Percentiles rank a stretch among this genome's conserved stretches.
phyloP scores from a whole-genome alignment of 129 eudicot genomes.

The Pittosporum tobira region DNA sequence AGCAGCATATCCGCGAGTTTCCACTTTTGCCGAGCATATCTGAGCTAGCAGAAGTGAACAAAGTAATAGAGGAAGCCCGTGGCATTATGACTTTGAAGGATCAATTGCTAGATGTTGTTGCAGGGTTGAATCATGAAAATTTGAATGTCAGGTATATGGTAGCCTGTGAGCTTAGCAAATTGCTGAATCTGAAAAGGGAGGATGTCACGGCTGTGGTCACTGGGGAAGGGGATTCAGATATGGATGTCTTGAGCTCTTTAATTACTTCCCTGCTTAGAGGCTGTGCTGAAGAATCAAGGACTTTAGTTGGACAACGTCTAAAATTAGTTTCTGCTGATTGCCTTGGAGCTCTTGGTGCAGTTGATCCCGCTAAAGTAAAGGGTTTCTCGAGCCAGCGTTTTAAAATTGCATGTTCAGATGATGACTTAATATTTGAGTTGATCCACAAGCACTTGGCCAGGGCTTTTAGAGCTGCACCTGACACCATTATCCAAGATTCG shows the following conservation, averaged over 20 bases:
- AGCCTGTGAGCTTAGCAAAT: conserved; percentile 75
- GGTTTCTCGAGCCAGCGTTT: conserved; percentile 65
- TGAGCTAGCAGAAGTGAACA: conserved; percentile 63
- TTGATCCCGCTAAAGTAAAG: conserved; percentile 94
- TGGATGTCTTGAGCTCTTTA: conserved; percentile 77
- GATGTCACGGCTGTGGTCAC: conserved; percentile 62
- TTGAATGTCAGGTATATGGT: conserved; percentile 98
- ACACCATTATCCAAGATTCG: conserved; percentile 73
- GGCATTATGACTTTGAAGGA: conserved; percentile 70
- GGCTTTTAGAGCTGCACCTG: conserved; percentile 95
- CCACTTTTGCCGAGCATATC: conserved; percentile 83
- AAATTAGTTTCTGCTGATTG: conserved; percentile 94
- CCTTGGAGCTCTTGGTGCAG: conserved; percentile 88
- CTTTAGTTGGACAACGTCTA: conserved; percentile 82
- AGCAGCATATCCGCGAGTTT: conserved; percentile 85
- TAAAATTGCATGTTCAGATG: conserved; percentile 91
- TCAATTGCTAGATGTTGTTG: conserved; percentile 62
- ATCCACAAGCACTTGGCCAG: conserved; percentile 93
- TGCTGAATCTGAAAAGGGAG: conserved; percentile 58
- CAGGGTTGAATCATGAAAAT: conserved; percentile 88
- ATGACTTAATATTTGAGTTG: conserved; percentile 93
- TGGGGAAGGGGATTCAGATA: conserved; percentile 57
- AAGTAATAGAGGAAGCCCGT: conserved; percentile 81
- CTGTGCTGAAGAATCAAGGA: conserved; percentile 96
- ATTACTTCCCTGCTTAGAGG: conserved; percentile 81